Evolutionary conservation across 345 rosid genomes (phyloP).

Genomic region (Citrus unshiu): DNA sequence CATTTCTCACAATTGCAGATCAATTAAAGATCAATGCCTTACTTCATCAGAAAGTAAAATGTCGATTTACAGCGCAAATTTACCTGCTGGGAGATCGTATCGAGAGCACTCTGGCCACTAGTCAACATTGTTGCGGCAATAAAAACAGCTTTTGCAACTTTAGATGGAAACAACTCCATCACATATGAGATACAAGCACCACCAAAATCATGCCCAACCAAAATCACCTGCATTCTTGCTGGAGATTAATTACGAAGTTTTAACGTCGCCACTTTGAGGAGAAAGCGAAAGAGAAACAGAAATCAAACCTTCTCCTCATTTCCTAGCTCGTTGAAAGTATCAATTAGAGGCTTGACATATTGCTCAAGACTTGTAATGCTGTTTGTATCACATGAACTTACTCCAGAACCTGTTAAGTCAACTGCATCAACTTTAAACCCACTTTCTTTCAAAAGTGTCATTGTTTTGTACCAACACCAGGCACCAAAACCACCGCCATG

Average conservation of each 20-base stretch:
- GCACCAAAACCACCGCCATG: constrained; percentile 95
- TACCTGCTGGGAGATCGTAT: constrained; percentile 43
- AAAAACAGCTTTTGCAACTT: constrained; percentile 39
- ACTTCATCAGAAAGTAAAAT: too few species aligned
- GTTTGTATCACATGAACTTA: constrained; percentile 45
- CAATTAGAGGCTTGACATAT: constrained; percentile 34
- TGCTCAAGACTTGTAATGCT: constrained; percentile 28
- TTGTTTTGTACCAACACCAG: constrained; percentile 86
- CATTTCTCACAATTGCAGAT: not conserved
- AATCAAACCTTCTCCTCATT: constrained; percentile 29
- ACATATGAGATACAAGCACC: constrained; percentile 44
- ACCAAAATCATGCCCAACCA: constrained; percentile 47
- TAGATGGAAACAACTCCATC: constrained; percentile 43
- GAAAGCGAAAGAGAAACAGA: not conserved
- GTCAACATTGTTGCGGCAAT: constrained; percentile 41
- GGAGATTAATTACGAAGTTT: not conserved
- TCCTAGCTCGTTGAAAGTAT: constrained; percentile 24
- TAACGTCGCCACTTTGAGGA: not conserved
- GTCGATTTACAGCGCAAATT: not conserved
- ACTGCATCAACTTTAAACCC: constrained; percentile 61
- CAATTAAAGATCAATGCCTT: not conserved
- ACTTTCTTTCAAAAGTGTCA: constrained; percentile 51
- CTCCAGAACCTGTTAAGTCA: constrained; percentile 65
- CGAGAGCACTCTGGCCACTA: constrained; percentile 33
- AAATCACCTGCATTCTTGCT: constrained; percentile 26